Conservation (phyloP, 768 basidiomycete species). For the Mycena olivaceomarginata region DNA sequence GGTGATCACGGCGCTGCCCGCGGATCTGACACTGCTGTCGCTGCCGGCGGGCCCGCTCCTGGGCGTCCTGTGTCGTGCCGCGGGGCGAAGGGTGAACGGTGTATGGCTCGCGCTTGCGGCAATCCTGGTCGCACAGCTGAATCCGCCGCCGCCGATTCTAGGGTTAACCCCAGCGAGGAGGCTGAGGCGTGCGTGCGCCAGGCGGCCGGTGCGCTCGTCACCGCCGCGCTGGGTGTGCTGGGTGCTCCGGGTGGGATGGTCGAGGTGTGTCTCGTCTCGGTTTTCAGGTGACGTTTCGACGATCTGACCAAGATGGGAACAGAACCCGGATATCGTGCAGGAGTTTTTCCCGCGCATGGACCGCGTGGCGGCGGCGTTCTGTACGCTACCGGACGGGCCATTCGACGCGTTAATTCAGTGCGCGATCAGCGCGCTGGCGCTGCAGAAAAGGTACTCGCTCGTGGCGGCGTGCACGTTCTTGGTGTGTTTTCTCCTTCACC, state of each 20-base stretch:
- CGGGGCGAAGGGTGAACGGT: constrained; percentile 82
- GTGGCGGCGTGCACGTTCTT: constrained; percentile 90
- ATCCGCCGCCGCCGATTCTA: constrained; percentile 76
- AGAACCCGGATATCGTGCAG: constrained; percentile 96
- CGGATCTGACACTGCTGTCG: constrained; percentile 86
- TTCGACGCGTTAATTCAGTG: constrained; percentile 84
- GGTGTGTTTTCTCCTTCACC: constrained; percentile 64
- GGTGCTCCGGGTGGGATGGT: constrained; percentile 81
- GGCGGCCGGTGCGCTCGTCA: constrained; percentile 75
- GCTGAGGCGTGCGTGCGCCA: constrained; percentile 74
- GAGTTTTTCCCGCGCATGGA: constrained; percentile 92
- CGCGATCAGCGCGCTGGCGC: constrained; percentile 76
- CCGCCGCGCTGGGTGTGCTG: constrained; percentile 73
- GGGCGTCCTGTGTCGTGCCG: constrained; percentile 84
- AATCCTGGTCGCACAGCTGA: constrained; percentile 88
- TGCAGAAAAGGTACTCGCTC: constrained; percentile 92
- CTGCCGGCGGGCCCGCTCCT: constrained; percentile 89
- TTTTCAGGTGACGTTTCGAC: not conserved
- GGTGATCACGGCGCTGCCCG: constrained; percentile 88
- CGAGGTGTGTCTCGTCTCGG: constrained; percentile 65
- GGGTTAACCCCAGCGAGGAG: constrained; percentile 67
- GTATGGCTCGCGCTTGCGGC: constrained; percentile 91
- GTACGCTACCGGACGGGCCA: constrained; percentile 75
- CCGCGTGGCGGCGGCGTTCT: constrained; percentile 68
- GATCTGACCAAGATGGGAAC: not conserved